Evolutionary conservation across 2,329 filamentous ascomycete species (phyloP).

Genomic region (Ceratocystis lukuohia): DNA sequence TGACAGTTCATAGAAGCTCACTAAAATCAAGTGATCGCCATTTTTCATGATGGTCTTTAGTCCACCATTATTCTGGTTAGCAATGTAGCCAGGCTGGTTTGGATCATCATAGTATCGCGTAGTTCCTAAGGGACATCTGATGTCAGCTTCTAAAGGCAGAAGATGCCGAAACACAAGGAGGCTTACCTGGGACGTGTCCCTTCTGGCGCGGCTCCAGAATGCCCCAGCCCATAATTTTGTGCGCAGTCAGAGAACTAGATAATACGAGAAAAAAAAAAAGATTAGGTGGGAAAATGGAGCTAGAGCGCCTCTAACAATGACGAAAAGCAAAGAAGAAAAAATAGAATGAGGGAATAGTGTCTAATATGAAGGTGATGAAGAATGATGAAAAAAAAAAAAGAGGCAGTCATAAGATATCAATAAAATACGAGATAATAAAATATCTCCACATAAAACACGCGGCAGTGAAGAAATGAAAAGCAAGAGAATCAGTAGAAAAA

Average conservation of each 20-base stretch:
- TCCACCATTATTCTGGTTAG: constrained; percentile 27
- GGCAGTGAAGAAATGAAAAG: background rate
- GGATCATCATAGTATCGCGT: constrained; percentile 52
- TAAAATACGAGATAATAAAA: constrained; percentile 11
- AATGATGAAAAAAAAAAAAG: background rate
- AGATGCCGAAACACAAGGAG: constrained; percentile 14
- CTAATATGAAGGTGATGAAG: background rate
- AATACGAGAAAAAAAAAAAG: background rate
- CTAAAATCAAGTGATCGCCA: constrained; percentile 58
- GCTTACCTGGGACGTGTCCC: constrained; percentile 59
- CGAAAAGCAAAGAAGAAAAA: background rate
- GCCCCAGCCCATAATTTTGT: constrained; percentile 39
- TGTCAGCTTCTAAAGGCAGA: background rate
- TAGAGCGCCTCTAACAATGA: background rate
- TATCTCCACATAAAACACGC: background rate
- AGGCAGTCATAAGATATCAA: background rate
- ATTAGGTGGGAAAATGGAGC: too few relatives aligned
- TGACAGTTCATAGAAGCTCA: constrained; percentile 27
- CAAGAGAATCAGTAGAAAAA: background rate
- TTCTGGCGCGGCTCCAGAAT: constrained; percentile 55
- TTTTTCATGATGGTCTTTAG: constrained; percentile 64
- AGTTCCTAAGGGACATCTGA: constrained; percentile 34
- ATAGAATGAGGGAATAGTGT: constrained; percentile 1
- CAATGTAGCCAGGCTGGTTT: constrained; percentile 33
- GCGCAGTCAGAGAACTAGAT: background rate